Conservation (phyloP, 2,329 filamentous ascomycete species). For the Ascochyta lentis region DNA sequence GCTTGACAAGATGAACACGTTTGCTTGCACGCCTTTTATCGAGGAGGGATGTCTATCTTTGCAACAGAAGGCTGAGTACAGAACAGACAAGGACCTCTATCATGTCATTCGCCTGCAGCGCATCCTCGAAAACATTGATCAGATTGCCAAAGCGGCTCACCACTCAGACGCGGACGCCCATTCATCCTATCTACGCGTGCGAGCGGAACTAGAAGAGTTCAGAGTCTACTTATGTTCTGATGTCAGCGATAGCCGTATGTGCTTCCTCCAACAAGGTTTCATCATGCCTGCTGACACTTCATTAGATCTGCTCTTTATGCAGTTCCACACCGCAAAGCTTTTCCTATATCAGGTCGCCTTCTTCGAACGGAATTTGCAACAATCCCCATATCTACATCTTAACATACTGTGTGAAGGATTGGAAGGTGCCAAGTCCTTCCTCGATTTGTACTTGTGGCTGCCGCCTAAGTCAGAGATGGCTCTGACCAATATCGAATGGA, state of each 20-base stretch:
- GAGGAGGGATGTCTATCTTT: slow-evolving; percentile 49
- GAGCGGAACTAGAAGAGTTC: slow-evolving; percentile 45
- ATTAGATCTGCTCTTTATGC: slow-evolving; percentile 48
- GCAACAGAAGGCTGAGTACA: slow-evolving; percentile 38
- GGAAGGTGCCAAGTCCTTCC: slow-evolving; percentile 37
- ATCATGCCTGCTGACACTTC: slow-evolving; percentile 1
- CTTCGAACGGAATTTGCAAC: slow-evolving; percentile 39
- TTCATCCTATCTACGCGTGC: slow-evolving; percentile 39
- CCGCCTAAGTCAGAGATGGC: slow-evolving; percentile 45
- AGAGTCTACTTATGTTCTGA: slow-evolving; percentile 36
- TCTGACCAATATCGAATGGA: slow-evolving; percentile 51
- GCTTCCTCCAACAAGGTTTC: not conserved
- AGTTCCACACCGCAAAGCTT: slow-evolving; percentile 49
- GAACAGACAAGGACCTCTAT: slow-evolving; percentile 47
- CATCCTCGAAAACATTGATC: slow-evolving; percentile 50
- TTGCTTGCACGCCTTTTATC: slow-evolving; percentile 45
- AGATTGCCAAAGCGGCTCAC: slow-evolving; percentile 22
- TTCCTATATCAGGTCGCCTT: slow-evolving; percentile 52
- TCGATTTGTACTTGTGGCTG: slow-evolving; percentile 46
- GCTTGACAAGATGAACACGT: slow-evolving; percentile 49
- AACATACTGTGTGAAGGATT: slow-evolving; percentile 32
- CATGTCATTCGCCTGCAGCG: slow-evolving; percentile 49
- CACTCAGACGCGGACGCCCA: slow-evolving; percentile 34
- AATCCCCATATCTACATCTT: slow-evolving; percentile 34
- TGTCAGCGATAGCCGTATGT: slow-evolving; percentile 41